Base-by-base conservation (phyloP, 1,284 basidiomycete species). In the Polyporus tsugae region DNA sequence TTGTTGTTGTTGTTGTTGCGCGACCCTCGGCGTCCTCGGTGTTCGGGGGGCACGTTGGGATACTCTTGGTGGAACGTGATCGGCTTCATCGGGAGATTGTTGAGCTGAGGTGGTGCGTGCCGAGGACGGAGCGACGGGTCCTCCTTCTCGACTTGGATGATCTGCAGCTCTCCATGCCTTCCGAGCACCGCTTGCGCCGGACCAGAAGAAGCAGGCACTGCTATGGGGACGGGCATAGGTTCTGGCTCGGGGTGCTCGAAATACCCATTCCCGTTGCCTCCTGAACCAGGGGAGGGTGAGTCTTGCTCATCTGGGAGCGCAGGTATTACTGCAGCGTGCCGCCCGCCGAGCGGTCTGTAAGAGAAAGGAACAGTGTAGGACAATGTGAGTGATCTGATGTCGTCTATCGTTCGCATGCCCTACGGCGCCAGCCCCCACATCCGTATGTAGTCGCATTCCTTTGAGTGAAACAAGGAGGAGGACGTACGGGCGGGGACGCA, bases 271-370 rank as follows among this genome's bases (percentile, higher is more conserved):
- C 67, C 63, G 36, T 71, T 63, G 52, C 41, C 41, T 33, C 42
- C 60, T 39, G 68, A 62, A 25, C 63, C 53, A 19, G 70, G 61
- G 2, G 68, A 61, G n/a, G 63, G 41, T 38, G 62, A 78, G 64
- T 91, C 89, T 61, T 89, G 88, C 63, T 91, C 90, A 74, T 93
- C 91, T 9, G 91, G 91, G 2, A 92, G 82, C 2, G 91, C 91
- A 63, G 91, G 91, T 58, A 90, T 89, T 53, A 93, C 92, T 68
- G 91, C 88, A 44, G 91, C 92, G 73, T 93, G 92, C 44, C 91
- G 83, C 74, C 91, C 91, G 68, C 92, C 91, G 68, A 93, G 84
- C 60, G 87, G 91, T 72, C 91, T 92, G 72, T 62, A 69, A 38
- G 46, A 60, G 39, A 55, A 67, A 52, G 60, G 59, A 63, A 60